These are phyloP conservation scores for Xylariomycetidae sp. DNA, from an alignment of 2,329 filamentous ascomycete species.

Conservation along the genomic window DNA sequence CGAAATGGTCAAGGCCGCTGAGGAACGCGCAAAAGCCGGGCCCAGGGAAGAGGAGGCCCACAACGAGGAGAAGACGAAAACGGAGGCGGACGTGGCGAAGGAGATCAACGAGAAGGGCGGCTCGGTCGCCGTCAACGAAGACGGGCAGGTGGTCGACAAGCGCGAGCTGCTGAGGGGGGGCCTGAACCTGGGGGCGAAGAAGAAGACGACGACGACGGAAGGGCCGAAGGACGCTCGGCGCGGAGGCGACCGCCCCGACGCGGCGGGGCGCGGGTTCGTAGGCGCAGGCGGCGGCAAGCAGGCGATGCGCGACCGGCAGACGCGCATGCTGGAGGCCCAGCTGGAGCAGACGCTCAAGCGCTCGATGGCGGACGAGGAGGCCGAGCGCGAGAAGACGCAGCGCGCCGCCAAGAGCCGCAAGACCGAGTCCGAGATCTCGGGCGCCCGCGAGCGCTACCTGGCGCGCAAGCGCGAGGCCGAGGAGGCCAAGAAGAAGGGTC, in stretches of 20 bases:
- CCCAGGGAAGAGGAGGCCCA: conserved; percentile 27
- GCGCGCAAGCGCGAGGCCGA: conserved; percentile 70
- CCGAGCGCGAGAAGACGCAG: conserved; percentile 55
- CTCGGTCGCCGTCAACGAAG: conserved; percentile 67
- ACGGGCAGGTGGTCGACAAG: conserved; percentile 79
- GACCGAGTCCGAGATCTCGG: conserved; percentile 68
- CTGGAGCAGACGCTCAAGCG: conserved; percentile 68
- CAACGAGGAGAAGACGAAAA: conserved; percentile 40
- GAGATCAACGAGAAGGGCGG: conserved; percentile 60
- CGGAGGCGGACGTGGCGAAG: conserved; percentile 57
- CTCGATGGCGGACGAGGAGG: conserved; percentile 62
- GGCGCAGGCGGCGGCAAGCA: conserved; percentile 50
- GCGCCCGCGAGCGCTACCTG: conserved; percentile 73
- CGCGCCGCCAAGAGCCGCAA: conserved; percentile 69
- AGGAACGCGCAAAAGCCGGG: conserved; percentile 42
- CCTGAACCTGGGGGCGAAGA: conserved; percentile 64
- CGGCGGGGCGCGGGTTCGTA: conserved; percentile 28
- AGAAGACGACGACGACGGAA: conserved; percentile 51
- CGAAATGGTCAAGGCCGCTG: conserved; percentile 62
- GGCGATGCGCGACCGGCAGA: conserved; percentile 69
- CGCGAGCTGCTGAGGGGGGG: conserved; percentile 71
- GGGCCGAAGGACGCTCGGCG: conserved; percentile 26
- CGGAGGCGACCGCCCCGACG: conserved; percentile 23
- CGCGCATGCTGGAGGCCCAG: conserved; percentile 72
- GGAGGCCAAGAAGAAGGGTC: conserved; percentile 52